A percentile compares a stretch with the other conserved stretches of the same genome.
Conservation (phyloP, 257 asterid genomes). For the Ilex aquifolium region DNA sequence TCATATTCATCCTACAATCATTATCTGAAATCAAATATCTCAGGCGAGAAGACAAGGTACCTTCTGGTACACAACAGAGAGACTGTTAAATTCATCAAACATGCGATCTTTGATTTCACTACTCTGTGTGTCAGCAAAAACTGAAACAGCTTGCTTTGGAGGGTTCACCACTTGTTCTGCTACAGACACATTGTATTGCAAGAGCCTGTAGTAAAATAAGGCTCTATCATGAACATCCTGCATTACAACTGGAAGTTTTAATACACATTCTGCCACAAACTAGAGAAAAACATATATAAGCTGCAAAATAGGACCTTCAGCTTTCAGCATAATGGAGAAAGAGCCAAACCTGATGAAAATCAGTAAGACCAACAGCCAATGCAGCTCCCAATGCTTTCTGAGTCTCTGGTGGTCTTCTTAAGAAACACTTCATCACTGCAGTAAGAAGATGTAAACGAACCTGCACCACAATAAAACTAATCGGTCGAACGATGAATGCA, state of each 20-base stretch:
- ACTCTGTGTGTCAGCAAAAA: slow-evolving; percentile 93
- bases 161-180: slow-evolving; percentile 96
- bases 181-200: slow-evolving; percentile 59
- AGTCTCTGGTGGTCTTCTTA: slow-evolving; percentile 93
- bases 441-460: slow-evolving; percentile 94
- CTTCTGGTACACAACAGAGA: slow-evolving; percentile 95
- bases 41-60: slow-evolving; percentile 23
- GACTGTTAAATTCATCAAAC: slow-evolving; percentile 96
- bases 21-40: no score
- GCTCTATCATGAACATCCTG: slow-evolving; percentile 99
- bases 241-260: slow-evolving; percentile 21
- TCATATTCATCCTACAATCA: no score
- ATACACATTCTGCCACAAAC: slow-evolving; percentile 16
- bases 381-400: slow-evolving; percentile 88
- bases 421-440: slow-evolving; percentile 88
- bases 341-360: slow-evolving; percentile 86
- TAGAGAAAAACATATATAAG: slow-evolving; percentile 1
- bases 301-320: slow-evolving; percentile 7
- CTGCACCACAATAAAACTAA: slow-evolving; percentile 39
- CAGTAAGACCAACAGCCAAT: slow-evolving; percentile 90
- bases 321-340: slow-evolving; percentile 9
- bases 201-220: slow-evolving; percentile 88
- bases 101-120: slow-evolving; percentile 97
- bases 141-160: slow-evolving; percentile 99
- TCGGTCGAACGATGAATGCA: slow-evolving; percentile 10